Evolutionary conservation across 2,329 filamentous ascomycete species (phyloP).

Genomic region (Aspergillus piperis): DNA sequence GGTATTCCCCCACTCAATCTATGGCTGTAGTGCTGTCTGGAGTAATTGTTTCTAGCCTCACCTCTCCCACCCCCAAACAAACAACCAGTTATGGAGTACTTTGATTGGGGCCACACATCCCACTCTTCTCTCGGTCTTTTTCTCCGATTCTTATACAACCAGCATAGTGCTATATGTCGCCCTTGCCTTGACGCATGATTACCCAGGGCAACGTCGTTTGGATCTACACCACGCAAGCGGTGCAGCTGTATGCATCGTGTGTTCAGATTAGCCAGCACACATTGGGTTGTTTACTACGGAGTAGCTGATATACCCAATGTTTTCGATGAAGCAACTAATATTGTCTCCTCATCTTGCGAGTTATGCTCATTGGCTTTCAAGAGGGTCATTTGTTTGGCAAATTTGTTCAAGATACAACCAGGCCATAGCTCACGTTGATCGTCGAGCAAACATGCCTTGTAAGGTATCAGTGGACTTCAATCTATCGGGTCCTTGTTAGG

Average conservation of each 20-base stretch:
- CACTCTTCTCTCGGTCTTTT: background rate
- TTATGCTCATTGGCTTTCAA: background rate
- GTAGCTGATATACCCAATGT: background rate
- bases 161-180: background rate
- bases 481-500: background rate
- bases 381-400: background rate
- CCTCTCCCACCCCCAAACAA: background rate
- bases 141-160: background rate
- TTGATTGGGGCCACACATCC: background rate
- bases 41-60: background rate
- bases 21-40: background rate
- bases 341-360: too few species aligned
- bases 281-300: background rate
- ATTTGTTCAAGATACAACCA: background rate
- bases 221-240: background rate
- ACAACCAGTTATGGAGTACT: background rate
- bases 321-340: too few species aligned
- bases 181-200: background rate
- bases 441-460: background rate
- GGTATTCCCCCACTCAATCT: background rate
- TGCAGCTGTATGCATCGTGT: conserved; percentile 3
- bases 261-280: background rate
- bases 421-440: background rate
- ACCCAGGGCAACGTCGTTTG: background rate
- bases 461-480: background rate